Evolutionary conservation across 116 monocot genomes (phyloP).

Genomic region (Posidonia oceanica): DNA sequence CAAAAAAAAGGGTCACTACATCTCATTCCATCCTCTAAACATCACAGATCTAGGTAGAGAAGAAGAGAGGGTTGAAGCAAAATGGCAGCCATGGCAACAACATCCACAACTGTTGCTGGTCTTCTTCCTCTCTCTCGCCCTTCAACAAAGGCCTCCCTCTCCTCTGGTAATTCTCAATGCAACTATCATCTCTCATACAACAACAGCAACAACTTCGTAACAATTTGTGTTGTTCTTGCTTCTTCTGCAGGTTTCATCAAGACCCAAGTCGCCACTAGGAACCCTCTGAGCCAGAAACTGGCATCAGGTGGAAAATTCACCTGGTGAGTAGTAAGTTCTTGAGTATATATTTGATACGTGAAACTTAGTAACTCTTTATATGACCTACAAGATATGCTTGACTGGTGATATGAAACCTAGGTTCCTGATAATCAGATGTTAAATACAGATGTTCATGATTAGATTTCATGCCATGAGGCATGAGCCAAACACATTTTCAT

Average conservation of each 20-base stretch:
- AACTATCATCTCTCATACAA: background rate
- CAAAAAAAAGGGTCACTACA: background rate
- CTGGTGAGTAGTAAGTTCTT: conserved; percentile 25
- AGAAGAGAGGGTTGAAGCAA: no score
- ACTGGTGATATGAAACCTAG: no score
- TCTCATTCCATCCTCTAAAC: no score
- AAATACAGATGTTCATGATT: no score
- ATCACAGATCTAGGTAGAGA: no score
- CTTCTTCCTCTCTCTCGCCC: conserved; percentile 29
- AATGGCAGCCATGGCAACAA: conserved; percentile 53
- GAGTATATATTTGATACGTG: no score
- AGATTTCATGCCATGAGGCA: no score
- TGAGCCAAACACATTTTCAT: no score
- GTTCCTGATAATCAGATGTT: no score
- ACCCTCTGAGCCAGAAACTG: conserved; percentile 40
- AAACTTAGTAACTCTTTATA: no score
- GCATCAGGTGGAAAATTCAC: conserved; percentile 59
- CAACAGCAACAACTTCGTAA: background rate
- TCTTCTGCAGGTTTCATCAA: conserved; percentile 36
- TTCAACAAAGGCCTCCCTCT: conserved; percentile 22
- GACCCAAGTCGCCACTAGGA: conserved; percentile 37
- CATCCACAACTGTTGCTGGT: conserved; percentile 41
- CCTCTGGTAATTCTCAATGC: conserved; percentile 19
- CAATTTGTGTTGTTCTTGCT: background rate
- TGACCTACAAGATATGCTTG: no score